Percentiles rank a stretch among this genome's conserved stretches.
Evolutionary conservation across 2,329 filamentous ascomycete genomes (phyloP).

Genomic region (Sporothrix euskadiensis): DNA sequence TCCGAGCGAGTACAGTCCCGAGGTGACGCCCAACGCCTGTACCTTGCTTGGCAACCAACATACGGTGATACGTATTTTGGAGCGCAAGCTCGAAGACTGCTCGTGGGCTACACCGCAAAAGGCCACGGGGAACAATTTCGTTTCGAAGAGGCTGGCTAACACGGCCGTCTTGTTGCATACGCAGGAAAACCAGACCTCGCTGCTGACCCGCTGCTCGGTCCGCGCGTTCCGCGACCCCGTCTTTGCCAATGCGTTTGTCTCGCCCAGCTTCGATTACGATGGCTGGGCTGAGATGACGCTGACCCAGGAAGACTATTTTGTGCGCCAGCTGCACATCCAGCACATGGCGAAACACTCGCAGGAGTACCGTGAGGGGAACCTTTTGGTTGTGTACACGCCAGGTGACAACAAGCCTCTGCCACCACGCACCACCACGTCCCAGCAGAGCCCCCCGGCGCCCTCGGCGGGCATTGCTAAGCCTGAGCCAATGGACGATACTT

Average conservation of each 20-base stretch:
- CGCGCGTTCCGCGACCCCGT: constrained; percentile 10
- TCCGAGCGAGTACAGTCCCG: neutral
- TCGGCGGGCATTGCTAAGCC: neutral
- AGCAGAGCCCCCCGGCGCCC: neutral
- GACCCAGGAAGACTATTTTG: neutral
- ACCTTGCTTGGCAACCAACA: neutral
- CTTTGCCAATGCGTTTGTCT: constrained; percentile 4
- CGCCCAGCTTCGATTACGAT: neutral
- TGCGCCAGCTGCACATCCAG: neutral
- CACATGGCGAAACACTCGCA: neutral
- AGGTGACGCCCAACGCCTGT: neutral
- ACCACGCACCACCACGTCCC: neutral
- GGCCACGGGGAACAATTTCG: neutral
- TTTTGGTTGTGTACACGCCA: neutral
- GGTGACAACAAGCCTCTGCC: neutral
- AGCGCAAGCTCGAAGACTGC: constrained; percentile 19
- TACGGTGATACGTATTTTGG: neutral
- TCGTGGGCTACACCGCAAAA: neutral
- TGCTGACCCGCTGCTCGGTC: neutral
- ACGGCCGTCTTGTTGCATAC: neutral
- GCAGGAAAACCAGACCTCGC: neutral
- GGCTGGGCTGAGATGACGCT: neutral
- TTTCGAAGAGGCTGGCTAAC: neutral
- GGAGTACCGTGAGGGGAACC: neutral
- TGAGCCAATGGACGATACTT: neutral